Evolutionary conservation across 441 rosid species (phyloP).

Genomic region (Arabidopsis hybrid): DNA sequence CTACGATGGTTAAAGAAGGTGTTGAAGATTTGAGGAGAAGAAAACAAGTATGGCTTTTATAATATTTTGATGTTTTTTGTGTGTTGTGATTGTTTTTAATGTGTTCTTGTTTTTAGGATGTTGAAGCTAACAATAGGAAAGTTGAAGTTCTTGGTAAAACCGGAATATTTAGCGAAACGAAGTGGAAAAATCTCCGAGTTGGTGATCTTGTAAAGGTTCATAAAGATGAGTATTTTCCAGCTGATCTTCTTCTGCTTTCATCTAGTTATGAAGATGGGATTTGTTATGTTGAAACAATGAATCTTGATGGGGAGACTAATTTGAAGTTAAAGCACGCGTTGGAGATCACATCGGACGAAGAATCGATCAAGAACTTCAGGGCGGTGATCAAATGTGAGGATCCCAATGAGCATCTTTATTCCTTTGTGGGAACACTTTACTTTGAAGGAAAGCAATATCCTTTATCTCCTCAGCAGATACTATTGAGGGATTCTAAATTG

Average conservation of each 20-base stretch:
- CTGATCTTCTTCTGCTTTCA: conserved; percentile 88
- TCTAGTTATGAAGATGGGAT: conserved; percentile 83
- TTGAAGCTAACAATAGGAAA: conserved; percentile 83
- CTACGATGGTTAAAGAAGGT: conserved; percentile 89
- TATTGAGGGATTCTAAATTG: conserved; percentile 88
- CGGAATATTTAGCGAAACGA: conserved; percentile 51
- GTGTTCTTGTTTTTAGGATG: conserved; percentile 55
- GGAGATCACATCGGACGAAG: conserved; percentile 64
- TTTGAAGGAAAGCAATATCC: conserved; percentile 54
- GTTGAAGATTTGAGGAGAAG: conserved; percentile 89
- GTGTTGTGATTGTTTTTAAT: background rate
- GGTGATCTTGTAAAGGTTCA: conserved; percentile 82
- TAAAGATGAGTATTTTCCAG: conserved; percentile 89
- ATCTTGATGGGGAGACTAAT: conserved; percentile 97
- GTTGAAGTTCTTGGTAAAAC: conserved; percentile 54
- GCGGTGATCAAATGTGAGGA: conserved; percentile 82
- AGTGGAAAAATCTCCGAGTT: conserved; percentile 84
- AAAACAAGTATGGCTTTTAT: conserved; percentile 61
- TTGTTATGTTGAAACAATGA: conserved; percentile 97
- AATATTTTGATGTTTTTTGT: background rate
- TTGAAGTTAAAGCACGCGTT: conserved; percentile 80
- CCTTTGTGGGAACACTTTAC: conserved; percentile 74
- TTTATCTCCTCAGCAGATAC: conserved; percentile 80
- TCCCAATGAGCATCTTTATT: conserved; percentile 85
- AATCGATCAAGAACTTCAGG: conserved; percentile 56